Base-by-base conservation (phyloP, 768 basidiomycete species). In the Coprinopsis sp. region DNA sequence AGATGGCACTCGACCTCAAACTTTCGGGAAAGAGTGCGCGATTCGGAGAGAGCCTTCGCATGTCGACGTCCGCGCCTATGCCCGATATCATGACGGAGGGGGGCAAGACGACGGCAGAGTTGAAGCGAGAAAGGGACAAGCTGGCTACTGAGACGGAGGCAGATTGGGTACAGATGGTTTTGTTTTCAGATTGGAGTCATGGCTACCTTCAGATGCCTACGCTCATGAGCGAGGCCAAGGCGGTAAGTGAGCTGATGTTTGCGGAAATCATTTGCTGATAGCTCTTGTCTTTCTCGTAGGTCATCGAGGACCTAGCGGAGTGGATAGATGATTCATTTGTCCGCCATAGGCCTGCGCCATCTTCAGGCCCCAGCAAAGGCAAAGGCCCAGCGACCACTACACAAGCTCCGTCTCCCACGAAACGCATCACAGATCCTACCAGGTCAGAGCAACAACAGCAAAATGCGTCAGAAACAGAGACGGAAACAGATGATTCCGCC, bases 111-210 rank as follows among this genome's bases (percentile, higher is more conserved):
- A 47, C 66, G 33, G 64, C 62, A 12, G 68, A 69, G 42, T 63
- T 84, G 67, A 71, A 69, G 57, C 69, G 68, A 51, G 87, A 89
- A 60, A 70, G 78, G 44, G 78, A 82, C 37, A 70, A 71, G 49
- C 71, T 89, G 36, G 70, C 69, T 3, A 60, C 71, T 19, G 87
- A 96, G 67, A 80, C 73, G 41, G 96, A 97, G 50, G 84, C 89
- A 51, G 93, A 96, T 62, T 94, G 93, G 93, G 91, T 96, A 18
- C 86, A 88, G 62, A 84, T 92, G 74, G 82, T 89, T 53, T 77
- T 97, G 47, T 91, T 95, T 64, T 87, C 89, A 24, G 94, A 94
- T 38, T 97, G 94, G 96, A 91, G 90, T 57, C 93, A 96, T 64
- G 95, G 92, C 29, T 97, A 92, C 69, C 75, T 95, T 56, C 95